phyloP scores from a whole-genome alignment of 2,329 filamentous ascomycete genomes.

The Penicillium sp. region DNA sequence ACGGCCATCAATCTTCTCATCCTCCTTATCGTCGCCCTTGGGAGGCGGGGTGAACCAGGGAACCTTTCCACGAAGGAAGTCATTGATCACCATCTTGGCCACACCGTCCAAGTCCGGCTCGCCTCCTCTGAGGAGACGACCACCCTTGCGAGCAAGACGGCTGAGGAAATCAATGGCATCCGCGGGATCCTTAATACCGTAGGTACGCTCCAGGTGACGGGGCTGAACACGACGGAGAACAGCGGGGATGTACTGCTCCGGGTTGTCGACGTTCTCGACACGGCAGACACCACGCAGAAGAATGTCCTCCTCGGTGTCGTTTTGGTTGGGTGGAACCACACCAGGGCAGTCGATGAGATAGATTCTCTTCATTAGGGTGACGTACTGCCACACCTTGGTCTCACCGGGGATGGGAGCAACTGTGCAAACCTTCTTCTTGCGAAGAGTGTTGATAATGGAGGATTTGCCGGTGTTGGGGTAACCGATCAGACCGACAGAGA shows the following conservation, averaged over 20 bases:
- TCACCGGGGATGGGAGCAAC: slow-evolving; percentile 93
- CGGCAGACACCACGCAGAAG: slow-evolving; percentile 85
- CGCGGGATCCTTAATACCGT: slow-evolving; percentile 75
- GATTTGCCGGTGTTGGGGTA: slow-evolving; percentile 96
- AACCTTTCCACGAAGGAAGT: slow-evolving; percentile 90
- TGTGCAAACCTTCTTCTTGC: slow-evolving; percentile 89
- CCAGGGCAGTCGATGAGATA: slow-evolving; percentile 96
- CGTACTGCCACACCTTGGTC: slow-evolving; percentile 98
- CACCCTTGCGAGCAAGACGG: slow-evolving; percentile 77
- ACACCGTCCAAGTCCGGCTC: slow-evolving; percentile 92
- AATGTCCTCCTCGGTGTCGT: slow-evolving; percentile 80
- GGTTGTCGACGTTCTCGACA: slow-evolving; percentile 93
- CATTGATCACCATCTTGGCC: slow-evolving; percentile 93
- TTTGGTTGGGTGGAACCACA: slow-evolving; percentile 82
- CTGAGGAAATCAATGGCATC: slow-evolving; percentile 80
- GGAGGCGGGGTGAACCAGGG: slow-evolving; percentile 92
- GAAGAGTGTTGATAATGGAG: slow-evolving; percentile 91
- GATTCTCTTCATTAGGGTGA: slow-evolving; percentile 89
- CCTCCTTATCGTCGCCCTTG: slow-evolving; percentile 47
- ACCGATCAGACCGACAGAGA: slow-evolving; percentile 81
- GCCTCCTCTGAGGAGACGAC: slow-evolving; percentile 81
- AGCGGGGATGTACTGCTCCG: slow-evolving; percentile 88
- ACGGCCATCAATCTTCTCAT: slow-evolving; percentile 59
- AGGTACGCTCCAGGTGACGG: slow-evolving; percentile 87
- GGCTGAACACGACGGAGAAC: slow-evolving; percentile 74